Conservation (phyloP, 1,284 basidiomycete genomes). For the Phaffia rhodozyma region DNA sequence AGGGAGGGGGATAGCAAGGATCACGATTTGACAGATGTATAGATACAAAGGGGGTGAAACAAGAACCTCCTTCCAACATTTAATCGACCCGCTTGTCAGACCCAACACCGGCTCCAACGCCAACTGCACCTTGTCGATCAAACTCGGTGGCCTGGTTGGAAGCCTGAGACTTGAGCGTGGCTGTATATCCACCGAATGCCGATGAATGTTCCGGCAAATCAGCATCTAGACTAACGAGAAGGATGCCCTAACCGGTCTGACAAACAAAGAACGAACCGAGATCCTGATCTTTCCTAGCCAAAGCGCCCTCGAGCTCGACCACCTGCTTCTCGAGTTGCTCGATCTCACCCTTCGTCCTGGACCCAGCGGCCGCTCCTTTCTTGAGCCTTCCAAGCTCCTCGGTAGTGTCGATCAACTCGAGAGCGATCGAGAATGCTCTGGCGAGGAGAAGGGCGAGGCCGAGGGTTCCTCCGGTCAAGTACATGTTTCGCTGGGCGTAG, state of each 20-base stretch:
- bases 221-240: not conserved
- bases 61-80: not conserved
- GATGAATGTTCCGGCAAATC: slow-evolving; percentile 1
- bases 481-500: slow-evolving; percentile 63
- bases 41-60: too few relatives aligned
- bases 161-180: slow-evolving; percentile 71
- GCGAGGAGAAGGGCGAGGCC: slow-evolving; percentile 89
- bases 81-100: slow-evolving; percentile 12
- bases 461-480: slow-evolving; percentile 82
- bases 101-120: slow-evolving; percentile 2
- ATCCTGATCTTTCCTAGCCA: slow-evolving; percentile 49
- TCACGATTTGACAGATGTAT: too few relatives aligned
- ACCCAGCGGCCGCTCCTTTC: slow-evolving; percentile 35
- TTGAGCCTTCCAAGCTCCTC: slow-evolving; percentile 76
- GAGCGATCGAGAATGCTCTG: slow-evolving; percentile 79
- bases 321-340: slow-evolving; percentile 50
- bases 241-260: not conserved
- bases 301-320: slow-evolving; percentile 51
- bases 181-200: slow-evolving; percentile 34
- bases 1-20: too few relatives aligned
- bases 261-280: slow-evolving; percentile 44
- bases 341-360: slow-evolving; percentile 25
- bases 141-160: slow-evolving; percentile 64
- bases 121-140: slow-evolving; percentile 40
- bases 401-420: slow-evolving; percentile 80